Evolutionary conservation across 805 yeast species (phyloP), one percentile per base, ranked within the genome.

Genomic region (Teunomyces gatunensis): DNA sequence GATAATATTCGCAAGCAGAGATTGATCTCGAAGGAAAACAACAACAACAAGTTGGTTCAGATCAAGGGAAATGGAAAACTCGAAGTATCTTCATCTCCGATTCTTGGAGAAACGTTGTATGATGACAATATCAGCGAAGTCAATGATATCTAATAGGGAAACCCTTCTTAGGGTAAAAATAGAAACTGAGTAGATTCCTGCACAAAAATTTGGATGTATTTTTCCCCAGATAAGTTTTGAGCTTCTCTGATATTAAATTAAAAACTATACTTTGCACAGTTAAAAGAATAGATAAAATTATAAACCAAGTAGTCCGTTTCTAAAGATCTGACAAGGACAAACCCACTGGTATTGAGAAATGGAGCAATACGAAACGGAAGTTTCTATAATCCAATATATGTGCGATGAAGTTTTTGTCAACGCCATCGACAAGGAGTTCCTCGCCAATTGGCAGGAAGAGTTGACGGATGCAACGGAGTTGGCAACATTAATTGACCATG

Each of bases 361-460:
- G 40, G 40, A n/a, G 10, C 17, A 37, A 39, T 32, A 15, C 23
- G 43, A 39, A 27, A 27, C 32, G 5, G 43, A 15, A 6, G 30
- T 13, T 27, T 27, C 33, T 20, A 27, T 65, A 33, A 56, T 66
- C n/a, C 47, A 60, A 27, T 47, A 42, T 37, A 34, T 61, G 5
- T 63, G 70, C 51, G 56, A 54, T 18, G 42, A 47, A 4, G 58
- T 59, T 5, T 51, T 67, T 21, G 55, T 64, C 13, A 54, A 55
- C 30, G 59, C 54, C 48, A 49, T 71, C 48, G 64, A 71, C 47
- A 52, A 46, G 27, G 63, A 59, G 6, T 49, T 62, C n/a, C 56
- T 72, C 6, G 35, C 43, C 34, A 63, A 66, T 48, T 72, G 76
- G 76, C 70, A 68, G 51, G 48, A 64, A 4, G 75, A 71, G 30